Evolutionary conservation across 805 yeast genomes (phyloP), one percentile per base, ranked within the genome.

Genomic region (Ogataea naganishii): DNA sequence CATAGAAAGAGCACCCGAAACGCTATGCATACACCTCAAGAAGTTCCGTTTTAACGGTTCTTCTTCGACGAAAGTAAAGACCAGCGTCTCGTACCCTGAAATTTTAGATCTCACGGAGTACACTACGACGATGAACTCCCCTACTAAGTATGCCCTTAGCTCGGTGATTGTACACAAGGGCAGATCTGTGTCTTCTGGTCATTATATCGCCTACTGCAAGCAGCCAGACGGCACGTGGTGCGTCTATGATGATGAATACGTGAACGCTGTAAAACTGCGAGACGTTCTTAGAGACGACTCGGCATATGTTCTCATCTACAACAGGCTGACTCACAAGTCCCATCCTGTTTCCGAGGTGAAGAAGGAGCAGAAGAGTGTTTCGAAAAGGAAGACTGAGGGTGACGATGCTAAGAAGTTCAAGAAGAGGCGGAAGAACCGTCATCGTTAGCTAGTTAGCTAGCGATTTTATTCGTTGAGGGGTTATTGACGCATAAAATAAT

Each of bases 101-200:
- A 71, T 68, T 32, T 61, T 92, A 33, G 92, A 88, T 47, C 55
- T 89, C 37, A 62, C 85, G 1, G 68, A 72, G 33, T 89, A 67
- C 52, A 69, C 71, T 18, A 66, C 70, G 6, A 50, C 51, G 26
- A 46, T 50, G 52, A 53, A 44, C 13, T 59, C 59, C 8, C 74
- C 78, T 2, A 68, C 70, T 5, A 58, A 62, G 21, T 92, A 92
- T 56, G 80, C 77, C 49, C 66, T 92, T 40, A 65, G 74, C 12
- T 75, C 88, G 14, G 95, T 89, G 12, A 82, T 89, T 36, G 89
- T 86, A 4, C 98, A 92, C 49, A 95, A 84, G 46, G 98, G 98
- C 23, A 66, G 97, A 39, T 81, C 95, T 2, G 77, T 88, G 10
- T 76, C 86, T 26, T 77, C 92, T 3, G 98, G 98, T 4, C 98